These are phyloP conservation scores for Nidularia pulvinata DNA, from an alignment of 768 basidiomycete genomes.

Conservation along the genomic window DNA sequence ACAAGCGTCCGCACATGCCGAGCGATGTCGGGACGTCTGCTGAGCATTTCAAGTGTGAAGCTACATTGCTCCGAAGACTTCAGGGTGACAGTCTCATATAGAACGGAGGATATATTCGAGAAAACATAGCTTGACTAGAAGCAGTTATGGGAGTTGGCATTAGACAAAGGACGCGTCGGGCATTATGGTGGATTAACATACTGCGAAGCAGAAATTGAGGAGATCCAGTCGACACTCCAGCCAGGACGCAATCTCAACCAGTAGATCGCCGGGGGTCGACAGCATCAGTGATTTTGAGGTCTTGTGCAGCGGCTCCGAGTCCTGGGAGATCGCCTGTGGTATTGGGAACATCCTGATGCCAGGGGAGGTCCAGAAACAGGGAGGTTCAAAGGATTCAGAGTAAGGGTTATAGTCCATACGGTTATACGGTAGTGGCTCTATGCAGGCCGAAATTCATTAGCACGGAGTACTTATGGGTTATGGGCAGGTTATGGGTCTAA, in stretches of 20 bases:
- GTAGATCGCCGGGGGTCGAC: conserved; percentile 53
- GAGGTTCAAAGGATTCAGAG: too few species aligned
- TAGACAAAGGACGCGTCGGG: not conserved
- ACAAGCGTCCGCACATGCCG: conserved; percentile 66
- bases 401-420: too few species aligned
- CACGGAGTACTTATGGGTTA: too few species aligned
- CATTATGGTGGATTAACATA: conserved; percentile 24
- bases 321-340: too few species aligned
- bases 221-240: conserved; percentile 54
- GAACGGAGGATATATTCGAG: conserved; percentile 46
- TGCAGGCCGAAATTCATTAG: too few species aligned
- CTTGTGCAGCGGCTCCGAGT: not conserved
- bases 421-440: not conserved
- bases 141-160: not conserved
- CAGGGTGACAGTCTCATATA: conserved; percentile 62
- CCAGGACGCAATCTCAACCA: conserved; percentile 63
- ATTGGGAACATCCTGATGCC: too few species aligned
- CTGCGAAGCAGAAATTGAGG: conserved; percentile 59
- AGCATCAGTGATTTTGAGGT: conserved; percentile 6
- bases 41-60: conserved; percentile 68
- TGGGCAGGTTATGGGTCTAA: too few species aligned
- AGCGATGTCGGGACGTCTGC: conserved; percentile 49
- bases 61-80: conserved; percentile 57
- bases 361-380: too few species aligned
- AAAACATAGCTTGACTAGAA: conserved; percentile 57